Conservation (phyloP, 768 basidiomycete species). For the Suillus subaureus region DNA sequence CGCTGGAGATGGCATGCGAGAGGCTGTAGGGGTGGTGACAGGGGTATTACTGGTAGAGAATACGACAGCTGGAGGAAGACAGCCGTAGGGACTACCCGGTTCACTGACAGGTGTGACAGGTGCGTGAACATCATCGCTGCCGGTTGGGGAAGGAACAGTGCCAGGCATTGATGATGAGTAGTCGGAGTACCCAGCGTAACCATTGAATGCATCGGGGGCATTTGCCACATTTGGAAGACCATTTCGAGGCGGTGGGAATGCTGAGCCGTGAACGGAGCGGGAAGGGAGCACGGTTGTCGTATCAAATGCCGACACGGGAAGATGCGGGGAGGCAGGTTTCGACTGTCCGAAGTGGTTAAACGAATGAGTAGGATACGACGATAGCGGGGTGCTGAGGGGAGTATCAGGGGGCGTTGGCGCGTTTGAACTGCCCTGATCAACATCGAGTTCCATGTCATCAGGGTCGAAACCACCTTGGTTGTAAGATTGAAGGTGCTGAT, state of each 20-base stretch:
- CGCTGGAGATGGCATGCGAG: constrained; percentile 42
- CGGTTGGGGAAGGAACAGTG: constrained; percentile 39
- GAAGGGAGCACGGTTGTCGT: constrained; percentile 57
- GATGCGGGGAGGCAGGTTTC: constrained; percentile 28
- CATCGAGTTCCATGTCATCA: constrained; percentile 82
- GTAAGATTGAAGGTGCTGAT: constrained; percentile 30
- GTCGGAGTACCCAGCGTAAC: constrained; percentile 68
- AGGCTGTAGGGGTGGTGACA: constrained; percentile 48
- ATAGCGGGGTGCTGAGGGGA: constrained; percentile 44
- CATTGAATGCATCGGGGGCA: constrained; percentile 61
- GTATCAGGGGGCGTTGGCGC: constrained; percentile 44
- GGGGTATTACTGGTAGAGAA: constrained; percentile 54
- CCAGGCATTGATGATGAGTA: constrained; percentile 67
- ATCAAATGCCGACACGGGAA: constrained; percentile 52
- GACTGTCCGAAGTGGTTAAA: constrained; percentile 34
- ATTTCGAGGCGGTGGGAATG: constrained; percentile 33
- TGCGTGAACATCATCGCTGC: constrained; percentile 29
- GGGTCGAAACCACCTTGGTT: constrained; percentile 56
- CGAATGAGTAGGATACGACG: constrained; percentile 35
- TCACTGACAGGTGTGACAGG: constrained; percentile 33
- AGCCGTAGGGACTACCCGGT: constrained; percentile 39
- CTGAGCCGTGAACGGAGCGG: constrained; percentile 36
- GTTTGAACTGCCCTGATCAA: constrained; percentile 53
- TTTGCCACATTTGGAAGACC: constrained; percentile 31
- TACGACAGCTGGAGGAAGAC: constrained; percentile 68